Percentiles rank a stretch among this genome's conserved stretches.
Conservation (phyloP, 73 alveolate genomes). For the Paramecium caudatum region DNA sequence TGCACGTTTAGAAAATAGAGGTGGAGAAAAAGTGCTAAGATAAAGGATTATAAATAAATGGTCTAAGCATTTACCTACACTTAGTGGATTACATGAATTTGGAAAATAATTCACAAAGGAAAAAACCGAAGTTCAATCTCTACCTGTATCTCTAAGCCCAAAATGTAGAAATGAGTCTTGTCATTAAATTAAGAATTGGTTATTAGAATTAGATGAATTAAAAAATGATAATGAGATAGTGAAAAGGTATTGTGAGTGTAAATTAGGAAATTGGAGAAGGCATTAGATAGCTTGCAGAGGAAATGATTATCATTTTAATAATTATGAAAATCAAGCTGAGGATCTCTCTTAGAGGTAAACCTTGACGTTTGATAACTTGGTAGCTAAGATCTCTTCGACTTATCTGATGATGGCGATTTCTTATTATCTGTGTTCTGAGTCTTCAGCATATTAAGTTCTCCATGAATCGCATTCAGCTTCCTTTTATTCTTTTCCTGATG, state of each 20-base stretch:
- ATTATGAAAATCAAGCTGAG: constrained; percentile 60
- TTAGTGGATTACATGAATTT: constrained; percentile 22
- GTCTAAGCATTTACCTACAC: constrained; percentile 1
- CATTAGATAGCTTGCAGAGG: constrained; percentile 21
- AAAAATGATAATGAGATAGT: constrained; percentile 6
- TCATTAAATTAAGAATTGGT: neutral
- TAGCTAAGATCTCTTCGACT: constrained; percentile 68
- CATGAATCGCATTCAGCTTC: constrained; percentile 77
- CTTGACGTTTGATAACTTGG: constrained; percentile 68
- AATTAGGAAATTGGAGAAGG: constrained; percentile 41
- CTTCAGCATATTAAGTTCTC: constrained; percentile 75
- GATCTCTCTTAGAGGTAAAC: constrained; percentile 71
- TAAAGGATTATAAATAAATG: constrained; percentile 16
- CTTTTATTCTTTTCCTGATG: constrained; percentile 78
- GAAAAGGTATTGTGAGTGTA: constrained; percentile 9
- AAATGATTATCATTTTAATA: too few relatives aligned
- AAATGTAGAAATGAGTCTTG: neutral
- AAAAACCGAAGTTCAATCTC: too few relatives aligned
- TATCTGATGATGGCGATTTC: constrained; percentile 71
- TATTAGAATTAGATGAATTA: neutral
- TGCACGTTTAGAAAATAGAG: neutral
- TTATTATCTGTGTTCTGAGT: constrained; percentile 68
- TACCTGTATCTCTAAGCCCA: constrained; percentile 8
- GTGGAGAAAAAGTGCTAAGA: constrained; percentile 23
- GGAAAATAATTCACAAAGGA: constrained; percentile 65